Evolutionary conservation across 345 rosid species (phyloP).

Genomic region (Populus ilicifolia): DNA sequence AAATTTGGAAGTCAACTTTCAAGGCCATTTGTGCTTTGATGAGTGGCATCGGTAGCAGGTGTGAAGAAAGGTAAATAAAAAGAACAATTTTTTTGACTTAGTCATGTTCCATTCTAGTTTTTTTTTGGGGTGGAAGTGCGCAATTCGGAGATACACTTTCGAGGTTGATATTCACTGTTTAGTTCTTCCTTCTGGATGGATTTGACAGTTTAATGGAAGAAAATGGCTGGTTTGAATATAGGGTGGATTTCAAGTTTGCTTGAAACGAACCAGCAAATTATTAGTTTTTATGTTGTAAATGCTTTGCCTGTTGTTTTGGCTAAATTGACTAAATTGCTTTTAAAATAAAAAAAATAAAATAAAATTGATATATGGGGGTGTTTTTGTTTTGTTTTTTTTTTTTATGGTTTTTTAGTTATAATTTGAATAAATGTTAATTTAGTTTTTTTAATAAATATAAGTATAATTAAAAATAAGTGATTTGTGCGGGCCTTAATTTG

Average conservation of each 20-base stretch:
- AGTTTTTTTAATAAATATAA: too few relatives aligned
- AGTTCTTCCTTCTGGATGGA: neutral
- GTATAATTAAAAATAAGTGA: too few relatives aligned
- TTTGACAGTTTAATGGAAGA: neutral
- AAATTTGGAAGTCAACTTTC: neutral
- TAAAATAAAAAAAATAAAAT: too few relatives aligned
- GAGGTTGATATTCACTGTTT: neutral
- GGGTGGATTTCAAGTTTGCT: neutral
- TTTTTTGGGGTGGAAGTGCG: neutral
- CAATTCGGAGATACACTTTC: neutral
- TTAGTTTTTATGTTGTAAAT: neutral
- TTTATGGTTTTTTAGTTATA: too few relatives aligned
- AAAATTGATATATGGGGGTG: too few relatives aligned
- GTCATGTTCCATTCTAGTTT: neutral
- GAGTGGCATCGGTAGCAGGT: neutral
- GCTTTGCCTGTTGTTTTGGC: too few relatives aligned
- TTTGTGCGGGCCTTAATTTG: too few relatives aligned
- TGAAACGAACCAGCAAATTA: neutral
- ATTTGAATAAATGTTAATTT: too few relatives aligned
- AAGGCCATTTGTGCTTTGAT: neutral
- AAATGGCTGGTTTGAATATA: neutral
- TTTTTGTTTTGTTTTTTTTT: too few relatives aligned
- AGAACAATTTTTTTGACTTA: neutral
- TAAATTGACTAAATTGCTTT: too few relatives aligned
- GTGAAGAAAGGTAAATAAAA: neutral